Evolutionary conservation across 1,284 basidiomycete genomes (phyloP).

Genomic region (Vanrija sp.): DNA sequence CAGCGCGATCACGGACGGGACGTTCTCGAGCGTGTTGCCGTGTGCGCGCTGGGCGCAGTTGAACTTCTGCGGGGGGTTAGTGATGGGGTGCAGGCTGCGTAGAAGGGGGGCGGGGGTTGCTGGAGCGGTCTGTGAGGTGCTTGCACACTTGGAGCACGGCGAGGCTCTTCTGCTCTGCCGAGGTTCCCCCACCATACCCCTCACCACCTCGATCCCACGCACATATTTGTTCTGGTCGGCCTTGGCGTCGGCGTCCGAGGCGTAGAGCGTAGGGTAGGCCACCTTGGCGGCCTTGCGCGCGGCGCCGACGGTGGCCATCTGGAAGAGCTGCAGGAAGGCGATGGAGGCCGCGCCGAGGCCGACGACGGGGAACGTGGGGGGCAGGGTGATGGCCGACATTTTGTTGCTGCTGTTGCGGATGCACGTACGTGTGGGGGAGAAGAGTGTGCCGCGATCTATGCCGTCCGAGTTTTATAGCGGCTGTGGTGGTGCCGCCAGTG

Average conservation of each 20-base stretch:
- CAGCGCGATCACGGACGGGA: constrained; percentile 27
- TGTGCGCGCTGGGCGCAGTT: constrained; percentile 44
- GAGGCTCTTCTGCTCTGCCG: too few relatives aligned
- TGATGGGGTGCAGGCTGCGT: constrained; percentile 9
- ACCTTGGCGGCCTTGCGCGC: constrained; percentile 28
- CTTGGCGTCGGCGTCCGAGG: constrained; percentile 34
- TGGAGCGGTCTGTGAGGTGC: too few relatives aligned
- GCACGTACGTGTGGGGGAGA: too few relatives aligned
- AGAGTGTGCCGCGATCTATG: too few relatives aligned
- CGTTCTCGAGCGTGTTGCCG: constrained; percentile 42
- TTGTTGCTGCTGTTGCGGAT: too few relatives aligned
- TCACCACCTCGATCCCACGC: constrained; percentile 18
- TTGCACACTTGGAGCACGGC: too few relatives aligned
- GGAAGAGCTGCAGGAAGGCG: constrained; percentile 31
- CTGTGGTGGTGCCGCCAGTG: too few relatives aligned
- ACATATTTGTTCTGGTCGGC: constrained; percentile 38
- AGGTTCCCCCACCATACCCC: too few relatives aligned
- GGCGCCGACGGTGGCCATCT: constrained; percentile 20
- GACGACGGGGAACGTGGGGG: constrained; percentile 34
- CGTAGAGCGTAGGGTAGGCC: constrained; percentile 40
- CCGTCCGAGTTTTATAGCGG: not conserved
- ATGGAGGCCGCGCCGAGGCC: constrained; percentile 30
- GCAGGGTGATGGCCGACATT: constrained; percentile 13
- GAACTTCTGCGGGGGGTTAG: constrained; percentile 20
- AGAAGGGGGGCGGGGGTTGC: constrained; percentile 17